Percentiles rank a stretch among this genome's conserved stretches.
Evolutionary conservation across 345 rosid species (phyloP).

Genomic region (Camelina neglecta): DNA sequence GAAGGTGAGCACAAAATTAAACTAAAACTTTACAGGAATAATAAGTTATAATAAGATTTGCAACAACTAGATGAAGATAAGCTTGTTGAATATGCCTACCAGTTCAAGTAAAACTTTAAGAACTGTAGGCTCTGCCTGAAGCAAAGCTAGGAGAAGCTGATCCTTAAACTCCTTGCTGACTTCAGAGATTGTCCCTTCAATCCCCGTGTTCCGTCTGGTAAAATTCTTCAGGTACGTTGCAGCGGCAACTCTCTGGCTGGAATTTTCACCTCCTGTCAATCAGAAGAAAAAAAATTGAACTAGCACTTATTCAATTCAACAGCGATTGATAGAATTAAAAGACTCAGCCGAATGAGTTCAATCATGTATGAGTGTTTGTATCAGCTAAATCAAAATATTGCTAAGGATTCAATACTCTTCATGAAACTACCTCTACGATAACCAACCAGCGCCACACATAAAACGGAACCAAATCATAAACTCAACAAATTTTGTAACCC

Average conservation of each 20-base stretch:
- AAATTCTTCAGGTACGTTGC: constrained; percentile 80
- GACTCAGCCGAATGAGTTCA: neutral
- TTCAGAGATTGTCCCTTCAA: constrained; percentile 45
- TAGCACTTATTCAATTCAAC: constrained; percentile 14
- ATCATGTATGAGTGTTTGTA: constrained; percentile 3
- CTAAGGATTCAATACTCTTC: constrained; percentile 16
- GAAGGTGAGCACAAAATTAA: constrained; percentile 16
- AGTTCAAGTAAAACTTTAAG: constrained; percentile 82
- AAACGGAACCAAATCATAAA: too few species aligned
- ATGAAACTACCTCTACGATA: neutral
- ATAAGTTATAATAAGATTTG: constrained; percentile 1
- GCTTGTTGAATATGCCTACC: constrained; percentile 46
- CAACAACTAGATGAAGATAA: constrained; percentile 8
- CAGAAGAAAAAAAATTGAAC: neutral
- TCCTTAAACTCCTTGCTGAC: constrained; percentile 76
- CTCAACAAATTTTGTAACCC: constrained; percentile 28
- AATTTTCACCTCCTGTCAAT: constrained; percentile 59
- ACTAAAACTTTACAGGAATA: neutral
- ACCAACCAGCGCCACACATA: too few species aligned
- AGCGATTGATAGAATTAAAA: neutral
- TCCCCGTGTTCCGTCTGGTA: constrained; percentile 53
- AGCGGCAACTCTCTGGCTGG: constrained; percentile 74
- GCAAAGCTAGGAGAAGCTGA: constrained; percentile 67
- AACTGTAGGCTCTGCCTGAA: constrained; percentile 61
- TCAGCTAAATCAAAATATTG: constrained; percentile 12